Evolutionary conservation across 768 basidiomycete species (phyloP).

Genomic region (Crucibulum laeve): DNA sequence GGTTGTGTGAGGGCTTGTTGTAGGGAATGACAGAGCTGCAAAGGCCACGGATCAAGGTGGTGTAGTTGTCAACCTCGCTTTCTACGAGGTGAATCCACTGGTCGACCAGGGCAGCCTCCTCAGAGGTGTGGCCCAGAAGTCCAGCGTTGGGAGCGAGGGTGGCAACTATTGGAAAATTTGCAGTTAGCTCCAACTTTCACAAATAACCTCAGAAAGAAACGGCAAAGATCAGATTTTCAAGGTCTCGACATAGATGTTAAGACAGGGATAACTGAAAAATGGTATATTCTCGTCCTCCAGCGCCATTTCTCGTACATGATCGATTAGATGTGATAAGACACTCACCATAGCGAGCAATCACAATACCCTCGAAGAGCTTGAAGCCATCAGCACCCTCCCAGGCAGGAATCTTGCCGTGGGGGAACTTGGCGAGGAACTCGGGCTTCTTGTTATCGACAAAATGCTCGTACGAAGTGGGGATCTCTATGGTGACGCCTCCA

Average conservation of each 20-base stretch:
- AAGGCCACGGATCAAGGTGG: conserved; percentile 33
- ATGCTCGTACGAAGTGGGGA: conserved; percentile 54
- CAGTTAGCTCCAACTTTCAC: conserved; percentile 6
- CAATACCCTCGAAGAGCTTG: conserved; percentile 68
- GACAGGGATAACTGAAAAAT: too few relatives aligned
- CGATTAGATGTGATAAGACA: conserved; percentile 30
- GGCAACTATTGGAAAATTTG: conserved; percentile 57
- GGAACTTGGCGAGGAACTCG: conserved; percentile 71
- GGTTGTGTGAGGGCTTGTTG: conserved; percentile 33
- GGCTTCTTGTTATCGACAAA: conserved; percentile 65
- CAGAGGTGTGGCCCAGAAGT: conserved; percentile 60
- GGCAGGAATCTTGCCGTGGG: conserved; percentile 81
- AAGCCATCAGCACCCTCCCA: conserved; percentile 75
- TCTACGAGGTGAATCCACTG: conserved; percentile 84
- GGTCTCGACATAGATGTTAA: too few relatives aligned
- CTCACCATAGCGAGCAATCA: conserved; percentile 90
- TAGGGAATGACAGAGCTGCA: conserved; percentile 14
- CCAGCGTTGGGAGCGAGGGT: conserved; percentile 69
- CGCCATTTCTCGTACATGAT: too few relatives aligned
- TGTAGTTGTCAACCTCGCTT: conserved; percentile 48
- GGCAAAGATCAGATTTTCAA: too few relatives aligned
- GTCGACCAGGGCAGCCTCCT: conserved; percentile 74
- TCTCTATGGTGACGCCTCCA: conserved; percentile 52
- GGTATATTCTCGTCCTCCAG: too few relatives aligned
- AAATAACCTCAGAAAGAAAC: too few relatives aligned